phyloP scores from a whole-genome alignment of 441 rosid species.

The Adansonia madagascariensis region DNA sequence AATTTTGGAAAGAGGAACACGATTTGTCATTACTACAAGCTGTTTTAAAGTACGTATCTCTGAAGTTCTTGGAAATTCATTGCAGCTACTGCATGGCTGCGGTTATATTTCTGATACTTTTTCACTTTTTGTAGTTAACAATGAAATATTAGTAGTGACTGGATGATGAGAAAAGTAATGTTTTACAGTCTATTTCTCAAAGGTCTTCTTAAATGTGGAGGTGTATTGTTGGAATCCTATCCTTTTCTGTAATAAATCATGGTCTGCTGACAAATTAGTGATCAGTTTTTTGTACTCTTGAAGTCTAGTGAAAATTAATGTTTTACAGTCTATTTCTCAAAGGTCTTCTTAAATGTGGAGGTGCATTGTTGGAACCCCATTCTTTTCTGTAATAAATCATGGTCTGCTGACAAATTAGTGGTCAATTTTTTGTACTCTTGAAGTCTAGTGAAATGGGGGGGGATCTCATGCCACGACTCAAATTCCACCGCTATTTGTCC shows the following conservation, averaged over 20 bases:
- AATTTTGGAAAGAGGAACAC: conserved; percentile 91
- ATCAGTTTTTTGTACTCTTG: not conserved
- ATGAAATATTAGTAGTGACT: conserved; percentile 12
- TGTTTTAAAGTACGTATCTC: conserved; percentile 69
- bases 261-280: not conserved
- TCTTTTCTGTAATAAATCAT: conserved; percentile 11
- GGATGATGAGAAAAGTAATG: not conserved
- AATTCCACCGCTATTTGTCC: not conserved
- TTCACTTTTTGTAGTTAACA: conserved; percentile 9
- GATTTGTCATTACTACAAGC: conserved; percentile 76
- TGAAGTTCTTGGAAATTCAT: conserved; percentile 19
- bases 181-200: not conserved
- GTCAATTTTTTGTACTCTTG: not conserved
- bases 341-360: not conserved
- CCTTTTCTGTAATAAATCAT: conserved; percentile 12
- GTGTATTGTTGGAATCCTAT: conserved; percentile 11
- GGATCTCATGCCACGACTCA: not conserved
- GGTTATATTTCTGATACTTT: not conserved
- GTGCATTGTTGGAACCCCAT: conserved; percentile 16
- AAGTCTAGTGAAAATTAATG: not conserved
- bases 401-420: not conserved
- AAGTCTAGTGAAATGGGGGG: not conserved
- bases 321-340: not conserved
- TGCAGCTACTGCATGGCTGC: conserved; percentile 8
- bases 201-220: not conserved